Evolutionary conservation across 768 basidiomycete genomes (phyloP).

Genomic region (Leucogyrophana mollusca): DNA sequence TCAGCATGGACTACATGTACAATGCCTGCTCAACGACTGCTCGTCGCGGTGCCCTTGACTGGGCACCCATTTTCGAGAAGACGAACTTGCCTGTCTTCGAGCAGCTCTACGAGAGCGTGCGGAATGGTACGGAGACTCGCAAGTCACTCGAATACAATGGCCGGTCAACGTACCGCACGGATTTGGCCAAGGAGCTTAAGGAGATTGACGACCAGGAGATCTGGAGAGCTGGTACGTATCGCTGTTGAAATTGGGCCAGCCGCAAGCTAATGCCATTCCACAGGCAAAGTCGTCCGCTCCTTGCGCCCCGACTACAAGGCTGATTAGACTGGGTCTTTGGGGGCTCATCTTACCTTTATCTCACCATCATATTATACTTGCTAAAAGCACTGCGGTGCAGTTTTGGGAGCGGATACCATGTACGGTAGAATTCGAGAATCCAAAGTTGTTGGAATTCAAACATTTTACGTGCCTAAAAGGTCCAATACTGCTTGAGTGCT

Average conservation of each 20-base stretch:
- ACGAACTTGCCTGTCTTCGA: slow-evolving; percentile 95
- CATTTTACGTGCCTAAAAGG: too few species aligned
- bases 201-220: slow-evolving; percentile 99
- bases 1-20: slow-evolving; percentile 99
- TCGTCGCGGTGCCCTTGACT: slow-evolving; percentile 97
- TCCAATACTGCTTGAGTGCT: too few species aligned
- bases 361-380: slow-evolving; percentile 7
- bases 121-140: slow-evolving; percentile 94
- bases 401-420: too few species aligned
- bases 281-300: slow-evolving; percentile 87
- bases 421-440: too few species aligned
- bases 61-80: slow-evolving; percentile 96
- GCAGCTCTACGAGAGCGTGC: slow-evolving; percentile 91
- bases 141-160: slow-evolving; percentile 97
- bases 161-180: slow-evolving; percentile 87
- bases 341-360: slow-evolving; percentile 1
- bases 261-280: neutral
- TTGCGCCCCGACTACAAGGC: slow-evolving; percentile 85
- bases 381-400: slow-evolving; percentile 21
- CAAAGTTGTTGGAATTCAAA: too few species aligned
- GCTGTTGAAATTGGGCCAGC: neutral
- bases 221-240: slow-evolving; percentile 84
- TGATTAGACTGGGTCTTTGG: slow-evolving; percentile 34
- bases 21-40: slow-evolving; percentile 99
- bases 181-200: slow-evolving; percentile 87